phyloP scores from a whole-genome alignment of 2,329 filamentous ascomycete species.

The Diplodia mutila region DNA sequence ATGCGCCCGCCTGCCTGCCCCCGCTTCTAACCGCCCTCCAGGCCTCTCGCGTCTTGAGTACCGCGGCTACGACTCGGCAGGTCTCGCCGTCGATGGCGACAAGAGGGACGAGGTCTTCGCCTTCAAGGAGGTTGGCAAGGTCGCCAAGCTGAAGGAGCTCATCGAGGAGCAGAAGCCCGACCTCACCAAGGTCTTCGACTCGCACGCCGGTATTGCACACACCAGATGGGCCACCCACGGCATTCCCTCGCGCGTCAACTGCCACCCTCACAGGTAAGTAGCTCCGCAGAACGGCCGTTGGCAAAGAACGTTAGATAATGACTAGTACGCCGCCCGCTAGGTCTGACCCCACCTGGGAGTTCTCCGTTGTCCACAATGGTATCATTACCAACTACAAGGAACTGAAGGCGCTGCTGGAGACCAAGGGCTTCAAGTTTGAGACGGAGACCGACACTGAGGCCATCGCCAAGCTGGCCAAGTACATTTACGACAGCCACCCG shows the following conservation, averaged over 20 bases:
- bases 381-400: constrained; percentile 99
- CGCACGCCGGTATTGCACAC: constrained; percentile 97
- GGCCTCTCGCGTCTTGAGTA: constrained; percentile 96
- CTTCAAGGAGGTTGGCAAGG: constrained; percentile 99
- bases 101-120: constrained; percentile 98
- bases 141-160: constrained; percentile 91
- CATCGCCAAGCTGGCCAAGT: constrained; percentile 98
- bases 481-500: constrained; percentile 93
- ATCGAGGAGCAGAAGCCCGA: constrained; percentile 84
- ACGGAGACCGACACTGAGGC: constrained; percentile 99
- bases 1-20: constrained; percentile 24
- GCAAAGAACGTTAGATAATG: not conserved
- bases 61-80: constrained; percentile 97
- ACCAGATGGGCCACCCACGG: constrained; percentile 99
- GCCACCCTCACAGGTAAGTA: constrained; percentile 92
- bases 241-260: constrained; percentile 89
- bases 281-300: not conserved
- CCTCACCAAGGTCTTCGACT: constrained; percentile 91
- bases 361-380: constrained; percentile 97
- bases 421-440: constrained; percentile 98
- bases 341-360: constrained; percentile 94
- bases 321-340: constrained; percentile 49
- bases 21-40: constrained; percentile 45
- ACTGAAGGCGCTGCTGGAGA: constrained; percentile 86
- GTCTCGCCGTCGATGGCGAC: constrained; percentile 93